Percentiles rank a stretch among this genome's conserved stretches.
These are phyloP conservation scores for Fusarium bactridioides DNA, from an alignment of 2,329 filamentous ascomycete genomes.

Conservation along the genomic window DNA sequence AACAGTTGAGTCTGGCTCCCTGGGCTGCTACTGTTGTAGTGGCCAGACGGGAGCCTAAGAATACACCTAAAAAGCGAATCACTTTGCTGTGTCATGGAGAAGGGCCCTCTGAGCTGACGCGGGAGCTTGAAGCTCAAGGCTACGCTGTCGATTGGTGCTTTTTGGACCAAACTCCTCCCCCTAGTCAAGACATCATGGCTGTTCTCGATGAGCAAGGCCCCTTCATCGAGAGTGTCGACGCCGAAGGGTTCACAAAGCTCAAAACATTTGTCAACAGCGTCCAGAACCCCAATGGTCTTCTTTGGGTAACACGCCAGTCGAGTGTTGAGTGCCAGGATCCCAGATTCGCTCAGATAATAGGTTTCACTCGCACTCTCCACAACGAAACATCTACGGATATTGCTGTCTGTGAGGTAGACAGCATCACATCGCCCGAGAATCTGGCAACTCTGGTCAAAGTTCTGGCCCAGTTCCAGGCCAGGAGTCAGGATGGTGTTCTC, in stretches of 20 bases:
- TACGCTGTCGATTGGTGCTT: not conserved
- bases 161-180: not conserved
- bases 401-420: not conserved
- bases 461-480: not conserved
- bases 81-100: not conserved
- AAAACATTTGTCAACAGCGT: not conserved
- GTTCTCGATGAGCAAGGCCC: not conserved
- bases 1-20: not conserved
- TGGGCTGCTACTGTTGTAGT: not conserved
- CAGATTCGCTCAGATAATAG: not conserved
- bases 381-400: not conserved
- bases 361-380: not conserved
- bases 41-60: not conserved
- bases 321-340: not conserved
- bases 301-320: not conserved
- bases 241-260: not conserved
- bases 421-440: not conserved
- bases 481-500: not conserved
- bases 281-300: not conserved
- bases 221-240: not conserved
- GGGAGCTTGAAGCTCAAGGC: not conserved
- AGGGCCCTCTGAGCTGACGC: not conserved
- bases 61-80: not conserved
- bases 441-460: not conserved
- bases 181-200: not conserved